phyloP scores from a whole-genome alignment of 352 stramenopile species.

The Pythium utonaiense region DNA sequence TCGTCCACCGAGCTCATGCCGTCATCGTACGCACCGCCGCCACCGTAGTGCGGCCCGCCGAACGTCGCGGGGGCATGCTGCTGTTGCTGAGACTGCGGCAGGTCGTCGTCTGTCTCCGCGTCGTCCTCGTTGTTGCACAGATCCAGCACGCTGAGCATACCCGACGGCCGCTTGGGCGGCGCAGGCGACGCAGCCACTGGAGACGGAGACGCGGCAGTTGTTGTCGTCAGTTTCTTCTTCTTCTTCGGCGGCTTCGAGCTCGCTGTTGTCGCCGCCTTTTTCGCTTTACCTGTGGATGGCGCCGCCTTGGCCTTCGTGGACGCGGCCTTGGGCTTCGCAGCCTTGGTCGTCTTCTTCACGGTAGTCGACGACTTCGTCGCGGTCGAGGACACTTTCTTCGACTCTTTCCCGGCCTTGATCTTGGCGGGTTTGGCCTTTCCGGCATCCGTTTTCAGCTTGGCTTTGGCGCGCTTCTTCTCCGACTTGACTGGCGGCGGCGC shows the following conservation, averaged over 20 bases:
- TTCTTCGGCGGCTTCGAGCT: constrained; percentile 5
- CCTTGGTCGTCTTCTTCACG: constrained; percentile 6
- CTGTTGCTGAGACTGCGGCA: constrained; percentile 5
- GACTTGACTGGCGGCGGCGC: constrained; percentile 1
- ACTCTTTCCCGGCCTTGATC: constrained; percentile 1
- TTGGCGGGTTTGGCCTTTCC: constrained; percentile 10
- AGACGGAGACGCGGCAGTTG: not conserved
- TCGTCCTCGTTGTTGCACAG: constrained; percentile 62
- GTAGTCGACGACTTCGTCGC: constrained; percentile 4
- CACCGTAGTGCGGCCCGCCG: constrained; percentile 10
- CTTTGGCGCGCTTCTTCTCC: constrained; percentile 20
- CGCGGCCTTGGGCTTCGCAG: constrained; percentile 25
- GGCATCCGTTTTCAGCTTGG: constrained; percentile 18
- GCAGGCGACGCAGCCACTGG: not conserved
- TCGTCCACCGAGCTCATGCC: constrained; percentile 27
- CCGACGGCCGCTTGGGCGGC: constrained; percentile 13
- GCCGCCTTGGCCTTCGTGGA: constrained; percentile 12
- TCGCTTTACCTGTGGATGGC: constrained; percentile 3
- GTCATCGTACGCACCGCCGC: constrained; percentile 34
- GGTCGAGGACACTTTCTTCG: constrained; percentile 12
- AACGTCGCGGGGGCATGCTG: not conserved
- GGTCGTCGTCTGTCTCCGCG: constrained; percentile 23
- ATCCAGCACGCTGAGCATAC: constrained; percentile 81
- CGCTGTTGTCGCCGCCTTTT: not conserved
- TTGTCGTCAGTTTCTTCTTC: constrained; percentile 10